phyloP scores from a whole-genome alignment of 23 red algal genomes.

The Pyropia haitanensis region DNA sequence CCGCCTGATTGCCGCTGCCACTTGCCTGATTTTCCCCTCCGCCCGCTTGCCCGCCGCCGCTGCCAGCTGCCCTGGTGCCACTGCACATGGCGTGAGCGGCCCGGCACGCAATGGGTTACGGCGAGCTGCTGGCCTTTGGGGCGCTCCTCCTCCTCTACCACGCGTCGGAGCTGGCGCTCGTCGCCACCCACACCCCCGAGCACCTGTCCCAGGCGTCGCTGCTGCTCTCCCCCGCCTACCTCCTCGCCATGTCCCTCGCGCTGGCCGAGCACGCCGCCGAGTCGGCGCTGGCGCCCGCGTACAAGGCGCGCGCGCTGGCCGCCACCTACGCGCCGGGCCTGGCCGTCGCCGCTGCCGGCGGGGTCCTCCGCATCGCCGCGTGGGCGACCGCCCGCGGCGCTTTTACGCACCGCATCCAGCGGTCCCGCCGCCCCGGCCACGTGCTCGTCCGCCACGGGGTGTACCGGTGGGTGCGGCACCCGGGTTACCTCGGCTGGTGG shows the following conservation, averaged over 20 bases:
- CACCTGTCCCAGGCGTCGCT: slow-evolving; percentile 23
- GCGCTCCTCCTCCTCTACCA: slow-evolving; percentile 51
- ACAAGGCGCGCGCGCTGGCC: slow-evolving; percentile 1
- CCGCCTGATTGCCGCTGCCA: too few relatives aligned
- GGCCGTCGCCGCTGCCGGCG: slow-evolving; percentile 29
- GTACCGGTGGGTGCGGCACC: slow-evolving; percentile 63
- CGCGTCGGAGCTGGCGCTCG: slow-evolving; percentile 49
- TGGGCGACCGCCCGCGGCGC: slow-evolving; percentile 47
- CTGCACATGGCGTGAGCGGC: too few relatives aligned
- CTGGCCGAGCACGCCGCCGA: slow-evolving; percentile 43
- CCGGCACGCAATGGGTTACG: too few relatives aligned
- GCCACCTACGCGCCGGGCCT: slow-evolving; percentile 22
- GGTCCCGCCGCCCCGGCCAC: slow-evolving; percentile 15
- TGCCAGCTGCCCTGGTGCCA: too few relatives aligned
- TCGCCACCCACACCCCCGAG: slow-evolving; percentile 24
- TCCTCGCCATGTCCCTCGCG: slow-evolving; percentile 48
- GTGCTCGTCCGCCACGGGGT: slow-evolving; percentile 61
- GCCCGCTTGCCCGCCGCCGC: too few relatives aligned
- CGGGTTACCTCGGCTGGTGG: slow-evolving; percentile 89
- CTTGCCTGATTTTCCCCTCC: too few relatives aligned
- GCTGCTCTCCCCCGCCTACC: slow-evolving; percentile 56
- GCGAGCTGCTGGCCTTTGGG: too few relatives aligned
- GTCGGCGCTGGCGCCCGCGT: slow-evolving; percentile 5
- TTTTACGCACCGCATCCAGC: slow-evolving; percentile 72
- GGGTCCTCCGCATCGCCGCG: slow-evolving; percentile 50